phyloP scores from a whole-genome alignment of 805 yeast genomes.

The Candida ponderosae region DNA sequence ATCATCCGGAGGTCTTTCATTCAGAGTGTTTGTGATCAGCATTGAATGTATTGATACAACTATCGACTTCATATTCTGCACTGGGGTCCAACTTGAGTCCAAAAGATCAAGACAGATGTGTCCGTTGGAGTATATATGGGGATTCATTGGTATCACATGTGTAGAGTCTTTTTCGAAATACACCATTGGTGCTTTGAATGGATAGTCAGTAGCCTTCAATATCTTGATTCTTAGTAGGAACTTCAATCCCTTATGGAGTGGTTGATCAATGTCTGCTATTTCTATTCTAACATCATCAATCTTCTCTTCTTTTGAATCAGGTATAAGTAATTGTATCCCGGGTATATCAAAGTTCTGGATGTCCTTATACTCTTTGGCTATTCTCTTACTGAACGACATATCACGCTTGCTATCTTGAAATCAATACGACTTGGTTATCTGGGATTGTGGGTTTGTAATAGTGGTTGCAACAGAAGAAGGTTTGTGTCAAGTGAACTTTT shows the following conservation, averaged over 20 bases:
- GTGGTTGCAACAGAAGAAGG: too few relatives aligned
- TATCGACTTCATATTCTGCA: slow-evolving; percentile 30
- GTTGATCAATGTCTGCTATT: not conserved
- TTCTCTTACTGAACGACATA: not conserved
- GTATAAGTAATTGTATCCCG: not conserved
- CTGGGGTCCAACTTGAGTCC: slow-evolving; percentile 31
- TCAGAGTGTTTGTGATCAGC: slow-evolving; percentile 39
- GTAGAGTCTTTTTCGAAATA: slow-evolving; percentile 30
- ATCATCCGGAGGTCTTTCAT: slow-evolving; percentile 54
- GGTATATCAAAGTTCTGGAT: too few relatives aligned
- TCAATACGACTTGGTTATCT: too few relatives aligned
- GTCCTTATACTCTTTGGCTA: not conserved
- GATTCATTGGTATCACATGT: slow-evolving; percentile 53
- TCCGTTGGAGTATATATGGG: slow-evolving; percentile 70
- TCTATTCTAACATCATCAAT: too few relatives aligned
- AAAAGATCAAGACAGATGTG: slow-evolving; percentile 67
- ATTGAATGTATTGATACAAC: slow-evolving; percentile 58
- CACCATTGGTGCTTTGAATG: slow-evolving; percentile 52
- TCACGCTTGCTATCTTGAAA: too few relatives aligned
- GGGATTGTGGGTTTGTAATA: too few relatives aligned
- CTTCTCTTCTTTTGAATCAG: too few relatives aligned
- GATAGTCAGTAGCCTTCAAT: slow-evolving; percentile 37
- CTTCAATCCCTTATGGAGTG: not conserved
- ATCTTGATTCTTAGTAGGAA: slow-evolving; percentile 24
- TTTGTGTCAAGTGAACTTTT: too few relatives aligned